Base-by-base conservation (phyloP, 108 stramenopile species). In the Schizochytrium sp. region DNA sequence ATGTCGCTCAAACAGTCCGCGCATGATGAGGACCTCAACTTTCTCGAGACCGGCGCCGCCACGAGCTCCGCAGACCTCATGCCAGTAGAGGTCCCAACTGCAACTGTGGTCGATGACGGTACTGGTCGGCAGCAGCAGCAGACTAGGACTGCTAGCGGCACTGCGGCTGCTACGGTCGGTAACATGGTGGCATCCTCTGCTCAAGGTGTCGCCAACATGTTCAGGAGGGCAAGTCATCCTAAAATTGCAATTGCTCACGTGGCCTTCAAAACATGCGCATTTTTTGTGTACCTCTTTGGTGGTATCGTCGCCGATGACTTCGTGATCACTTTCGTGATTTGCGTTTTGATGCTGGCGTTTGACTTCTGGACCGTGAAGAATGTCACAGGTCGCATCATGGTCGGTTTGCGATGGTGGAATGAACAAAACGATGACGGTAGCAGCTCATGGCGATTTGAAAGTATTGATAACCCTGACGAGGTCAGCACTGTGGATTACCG, bases 321-420 rank as follows among this genome's bases (percentile, higher is more conserved):
- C 73, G 83, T 94, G 55, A 88, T 93, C 56, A 72, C 89, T 42
- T 94, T 89, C 58, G 92, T 94, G 57, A 53, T 94, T 38, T 92
- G 92, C 88, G 91, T 94, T 4, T 64, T 94, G 38, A 61, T 93
- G 69, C 89, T 94, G 49, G 94, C 94, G n/a, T 92, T 92, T 59
- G 94, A 94, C 90, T 94, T 94, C 89, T 94, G 94, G 94, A 93
- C 93, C 2, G 93, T 94, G 19, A 94, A 94, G 47, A 94, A 94
- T 57, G 88, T 93, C 38, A 91, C 92, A 12, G 93, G 93, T n/a
- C 72, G 91, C 5, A 17, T 92, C 0, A 88, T 93, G 87, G 94
- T 94, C 41, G 93, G 94, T 28, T 90, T 94, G 7, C 91, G 94
- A 10, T 94, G 94, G 94, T 94, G 94, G 93, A 94, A 91, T 60